phyloP scores from a whole-genome alignment of 129 eudicot species.

The Deinandra increscens region DNA sequence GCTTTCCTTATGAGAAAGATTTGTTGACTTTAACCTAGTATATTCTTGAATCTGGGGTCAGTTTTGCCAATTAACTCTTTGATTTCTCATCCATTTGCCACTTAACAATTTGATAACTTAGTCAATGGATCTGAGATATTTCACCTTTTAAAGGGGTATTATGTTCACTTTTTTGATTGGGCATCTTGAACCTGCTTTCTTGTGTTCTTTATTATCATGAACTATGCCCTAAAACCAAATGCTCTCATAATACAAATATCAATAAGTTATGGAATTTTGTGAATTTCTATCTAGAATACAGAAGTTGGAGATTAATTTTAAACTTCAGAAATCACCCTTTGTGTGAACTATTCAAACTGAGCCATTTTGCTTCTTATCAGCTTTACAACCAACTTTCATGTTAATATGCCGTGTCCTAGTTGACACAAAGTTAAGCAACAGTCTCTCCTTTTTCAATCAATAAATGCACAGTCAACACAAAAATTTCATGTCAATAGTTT shows the following conservation, averaged over 20 bases:
- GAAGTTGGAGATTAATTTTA: background rate
- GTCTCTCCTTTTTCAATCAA: background rate
- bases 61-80: too few relatives aligned
- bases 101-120: background rate
- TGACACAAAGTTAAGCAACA: slow-evolving; percentile 7
- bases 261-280: background rate
- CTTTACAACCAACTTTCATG: background rate
- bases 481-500: background rate
- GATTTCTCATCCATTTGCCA: background rate
- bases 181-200: background rate
- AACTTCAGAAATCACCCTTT: background rate
- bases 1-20: background rate
- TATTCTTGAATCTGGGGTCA: too few relatives aligned
- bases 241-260: background rate
- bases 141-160: slow-evolving; percentile 2
- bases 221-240: slow-evolving; percentile 1
- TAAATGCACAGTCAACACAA: background rate
- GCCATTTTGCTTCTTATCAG: background rate
- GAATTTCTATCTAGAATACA: background rate
- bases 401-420: slow-evolving; percentile 4
- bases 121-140: background rate
- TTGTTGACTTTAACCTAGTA: too few relatives aligned
- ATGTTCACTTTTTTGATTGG: background rate
- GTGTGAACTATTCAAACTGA: background rate
- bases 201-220: slow-evolving; percentile 5